Percentiles rank a stretch among this genome's conserved stretches.
Evolutionary conservation across 768 basidiomycete genomes (phyloP).

Genomic region (Mrakia gelida): DNA sequence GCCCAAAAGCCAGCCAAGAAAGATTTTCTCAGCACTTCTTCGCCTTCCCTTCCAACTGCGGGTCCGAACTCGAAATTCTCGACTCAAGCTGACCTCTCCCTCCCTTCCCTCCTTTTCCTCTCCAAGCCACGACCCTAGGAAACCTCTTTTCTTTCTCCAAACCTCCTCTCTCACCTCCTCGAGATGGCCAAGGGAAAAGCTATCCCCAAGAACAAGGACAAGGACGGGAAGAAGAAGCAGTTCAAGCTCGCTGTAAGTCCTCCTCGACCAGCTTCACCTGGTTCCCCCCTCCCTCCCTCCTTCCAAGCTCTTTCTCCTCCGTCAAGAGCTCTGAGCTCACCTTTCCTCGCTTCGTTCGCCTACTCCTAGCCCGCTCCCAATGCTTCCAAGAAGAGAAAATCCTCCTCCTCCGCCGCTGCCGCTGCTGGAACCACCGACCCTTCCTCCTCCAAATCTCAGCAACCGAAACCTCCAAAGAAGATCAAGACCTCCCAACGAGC

Average conservation of each 20-base stretch:
- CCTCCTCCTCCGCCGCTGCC: constrained; percentile 1
- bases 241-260: not conserved
- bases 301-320: too few relatives aligned
- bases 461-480: constrained; percentile 23
- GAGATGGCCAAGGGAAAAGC: constrained; percentile 23
- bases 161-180: not conserved
- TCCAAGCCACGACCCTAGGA: not conserved
- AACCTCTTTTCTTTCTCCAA: too few relatives aligned
- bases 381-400: constrained; percentile 19
- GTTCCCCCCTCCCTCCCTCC: not conserved
- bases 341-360: not conserved
- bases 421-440: constrained; percentile 1
- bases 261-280: not conserved
- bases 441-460: constrained; percentile 23
- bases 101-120: not conserved
- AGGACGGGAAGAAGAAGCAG: constrained; percentile 21
- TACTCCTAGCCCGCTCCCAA: constrained; percentile 6
- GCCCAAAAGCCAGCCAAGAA: too few relatives aligned
- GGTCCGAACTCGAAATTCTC: not conserved
- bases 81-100: not conserved
- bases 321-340: too few relatives aligned
- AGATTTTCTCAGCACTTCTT: too few relatives aligned
- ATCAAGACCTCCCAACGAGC: constrained; percentile 25
- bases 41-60: too few relatives aligned
- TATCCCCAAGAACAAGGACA: constrained; percentile 24